Evolutionary conservation across 768 basidiomycete species (phyloP).

Genomic region (Tricholoma saponaceum): DNA sequence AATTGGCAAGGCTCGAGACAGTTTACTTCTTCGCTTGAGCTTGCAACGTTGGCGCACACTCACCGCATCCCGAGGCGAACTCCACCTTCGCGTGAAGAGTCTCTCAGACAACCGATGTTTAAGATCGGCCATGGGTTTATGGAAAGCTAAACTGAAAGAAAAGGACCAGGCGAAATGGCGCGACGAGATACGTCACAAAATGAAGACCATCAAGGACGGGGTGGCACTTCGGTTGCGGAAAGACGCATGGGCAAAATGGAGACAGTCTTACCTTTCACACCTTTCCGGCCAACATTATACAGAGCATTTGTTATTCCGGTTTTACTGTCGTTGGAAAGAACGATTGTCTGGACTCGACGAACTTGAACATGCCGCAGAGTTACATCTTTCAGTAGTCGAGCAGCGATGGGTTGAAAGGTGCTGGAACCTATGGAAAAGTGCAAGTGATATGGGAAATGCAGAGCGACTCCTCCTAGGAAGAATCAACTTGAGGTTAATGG

Average conservation of each 20-base stretch:
- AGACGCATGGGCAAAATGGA: slow-evolving; percentile 67
- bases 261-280: slow-evolving; percentile 47
- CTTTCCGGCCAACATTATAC: slow-evolving; percentile 50
- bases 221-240: slow-evolving; percentile 49
- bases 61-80: slow-evolving; percentile 30
- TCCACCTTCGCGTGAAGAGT: slow-evolving; percentile 37
- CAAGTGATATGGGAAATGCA: slow-evolving; percentile 37
- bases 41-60: slow-evolving; percentile 60
- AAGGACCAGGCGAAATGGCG: slow-evolving; percentile 60
- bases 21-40: slow-evolving; percentile 53
- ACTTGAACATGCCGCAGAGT: slow-evolving; percentile 48
- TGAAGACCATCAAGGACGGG: slow-evolving; percentile 56
- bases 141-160: slow-evolving; percentile 53
- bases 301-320: slow-evolving; percentile 37
- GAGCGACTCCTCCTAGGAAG: slow-evolving; percentile 42
- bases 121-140: slow-evolving; percentile 38
- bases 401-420: slow-evolving; percentile 32
- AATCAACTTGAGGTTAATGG: slow-evolving; percentile 45
- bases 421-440: slow-evolving; percentile 59
- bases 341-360: slow-evolving; percentile 35
- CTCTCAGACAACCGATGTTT: slow-evolving; percentile 43
- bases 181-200: slow-evolving; percentile 66
- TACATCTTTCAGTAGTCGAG: slow-evolving; percentile 35
- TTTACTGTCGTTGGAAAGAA: slow-evolving; percentile 52
- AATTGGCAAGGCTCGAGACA: slow-evolving; percentile 64